Conservation (phyloP, 108 stramenopile species). For the Cyclotella cryptica region DNA sequence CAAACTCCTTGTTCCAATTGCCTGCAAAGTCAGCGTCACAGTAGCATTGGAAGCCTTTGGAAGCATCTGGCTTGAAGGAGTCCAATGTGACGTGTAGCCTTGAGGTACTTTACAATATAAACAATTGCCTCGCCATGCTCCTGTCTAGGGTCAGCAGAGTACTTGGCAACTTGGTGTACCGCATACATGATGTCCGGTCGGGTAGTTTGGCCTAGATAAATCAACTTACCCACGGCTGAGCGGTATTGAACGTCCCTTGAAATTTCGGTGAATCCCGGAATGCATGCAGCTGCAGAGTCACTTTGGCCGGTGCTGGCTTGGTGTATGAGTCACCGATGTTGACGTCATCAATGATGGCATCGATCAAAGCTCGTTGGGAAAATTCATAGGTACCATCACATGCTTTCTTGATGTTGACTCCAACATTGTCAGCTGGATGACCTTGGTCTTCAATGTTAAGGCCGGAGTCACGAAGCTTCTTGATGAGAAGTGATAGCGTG, state of each 20-base stretch:
- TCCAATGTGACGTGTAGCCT: conserved; percentile 35
- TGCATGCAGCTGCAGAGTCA: not conserved
- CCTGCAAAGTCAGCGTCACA: conserved; percentile 48
- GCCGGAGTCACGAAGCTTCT: conserved; percentile 28
- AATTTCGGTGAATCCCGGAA: not conserved
- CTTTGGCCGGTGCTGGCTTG: not conserved
- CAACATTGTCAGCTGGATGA: conserved; percentile 48
- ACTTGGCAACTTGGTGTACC: conserved; percentile 37
- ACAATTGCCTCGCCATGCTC: conserved; percentile 36
- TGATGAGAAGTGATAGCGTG: conserved; percentile 21
- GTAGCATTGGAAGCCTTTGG: conserved; percentile 33
- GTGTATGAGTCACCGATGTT: not conserved
- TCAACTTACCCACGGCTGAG: conserved; percentile 2
- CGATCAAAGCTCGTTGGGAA: conserved; percentile 58
- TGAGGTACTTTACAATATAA: conserved; percentile 36
- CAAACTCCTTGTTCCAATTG: conserved; percentile 25
- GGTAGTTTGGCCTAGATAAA: conserved; percentile 38
- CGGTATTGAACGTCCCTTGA: conserved; percentile 19
- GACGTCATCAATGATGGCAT: conserved; percentile 34
- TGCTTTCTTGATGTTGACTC: conserved; percentile 37
- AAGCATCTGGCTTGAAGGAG: conserved; percentile 20
- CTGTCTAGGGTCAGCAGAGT: conserved; percentile 21
- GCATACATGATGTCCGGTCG: conserved; percentile 45
- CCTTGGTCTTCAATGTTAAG: conserved; percentile 43
- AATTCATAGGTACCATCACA: conserved; percentile 45